Conservation (phyloP, 441 rosid species). For the Arabidopsis hybrid region DNA sequence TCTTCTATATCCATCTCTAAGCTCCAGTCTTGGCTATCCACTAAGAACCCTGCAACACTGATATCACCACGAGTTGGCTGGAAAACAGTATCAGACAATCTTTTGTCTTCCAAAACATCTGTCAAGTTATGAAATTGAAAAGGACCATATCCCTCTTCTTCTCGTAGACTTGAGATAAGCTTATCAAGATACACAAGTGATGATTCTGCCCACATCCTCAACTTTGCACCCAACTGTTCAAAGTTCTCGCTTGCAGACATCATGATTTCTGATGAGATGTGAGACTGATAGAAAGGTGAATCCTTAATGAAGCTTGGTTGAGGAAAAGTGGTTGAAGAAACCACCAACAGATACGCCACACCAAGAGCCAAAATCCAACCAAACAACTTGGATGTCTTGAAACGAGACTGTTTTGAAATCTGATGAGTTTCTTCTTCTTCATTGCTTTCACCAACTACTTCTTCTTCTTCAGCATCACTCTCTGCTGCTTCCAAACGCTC, state of each 20-base stretch:
- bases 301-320: slow-evolving; percentile 44
- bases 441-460: slow-evolving; percentile 42
- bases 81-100: slow-evolving; percentile 43
- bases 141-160: slow-evolving; percentile 42
- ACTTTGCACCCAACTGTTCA: slow-evolving; percentile 50
- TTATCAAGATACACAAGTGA: slow-evolving; percentile 49
- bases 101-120: slow-evolving; percentile 48
- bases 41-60: slow-evolving; percentile 34
- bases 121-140: slow-evolving; percentile 68
- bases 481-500: slow-evolving; percentile 40
- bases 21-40: slow-evolving; percentile 41
- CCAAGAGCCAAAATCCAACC: slow-evolving; percentile 53
- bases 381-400: slow-evolving; percentile 53
- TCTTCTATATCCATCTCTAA: slow-evolving; percentile 38
- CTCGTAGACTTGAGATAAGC: slow-evolving; percentile 51
- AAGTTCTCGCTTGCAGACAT: slow-evolving; percentile 49
- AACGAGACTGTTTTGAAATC: slow-evolving; percentile 47
- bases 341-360: slow-evolving; percentile 49
- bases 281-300: slow-evolving; percentile 45
- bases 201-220: slow-evolving; percentile 51
- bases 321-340: slow-evolving; percentile 47
- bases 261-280: slow-evolving; percentile 52
- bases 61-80: slow-evolving; percentile 35
- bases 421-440: slow-evolving; percentile 46
- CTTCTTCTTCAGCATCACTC: slow-evolving; percentile 35